phyloP scores from a whole-genome alignment of 805 yeast species.

The Cyberlindnera bimundalis region DNA sequence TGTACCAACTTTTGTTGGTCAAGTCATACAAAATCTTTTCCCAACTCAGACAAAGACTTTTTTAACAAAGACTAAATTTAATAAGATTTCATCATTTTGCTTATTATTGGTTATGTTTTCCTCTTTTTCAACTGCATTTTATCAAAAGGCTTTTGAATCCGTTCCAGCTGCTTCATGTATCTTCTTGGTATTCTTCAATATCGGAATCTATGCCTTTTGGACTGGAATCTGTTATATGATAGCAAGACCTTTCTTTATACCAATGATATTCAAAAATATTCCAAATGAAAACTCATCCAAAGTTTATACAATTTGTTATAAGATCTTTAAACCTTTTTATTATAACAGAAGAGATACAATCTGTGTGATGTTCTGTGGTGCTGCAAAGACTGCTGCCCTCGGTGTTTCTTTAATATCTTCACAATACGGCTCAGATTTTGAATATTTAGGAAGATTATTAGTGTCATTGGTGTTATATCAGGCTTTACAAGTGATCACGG shows the following conservation, averaged over 20 bases:
- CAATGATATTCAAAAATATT: slow-evolving; percentile 38
- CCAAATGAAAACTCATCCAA: slow-evolving; percentile 47
- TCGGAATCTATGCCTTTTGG: slow-evolving; percentile 76
- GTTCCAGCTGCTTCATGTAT: slow-evolving; percentile 68
- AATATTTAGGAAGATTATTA: slow-evolving; percentile 63
- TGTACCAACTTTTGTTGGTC: slow-evolving; percentile 87
- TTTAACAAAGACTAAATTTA: slow-evolving; percentile 52
- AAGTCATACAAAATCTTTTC: slow-evolving; percentile 65
- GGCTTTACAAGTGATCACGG: slow-evolving; percentile 81
- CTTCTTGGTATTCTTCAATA: slow-evolving; percentile 76
- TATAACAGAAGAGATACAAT: slow-evolving; percentile 71
- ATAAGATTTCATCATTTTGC: slow-evolving; percentile 78
- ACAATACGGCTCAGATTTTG: slow-evolving; percentile 65
- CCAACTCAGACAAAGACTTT: slow-evolving; percentile 65
- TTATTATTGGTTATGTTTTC: slow-evolving; percentile 72
- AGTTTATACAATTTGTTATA: slow-evolving; percentile 40
- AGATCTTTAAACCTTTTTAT: slow-evolving; percentile 56
- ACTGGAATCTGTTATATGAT: slow-evolving; percentile 56
- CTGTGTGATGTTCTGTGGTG: slow-evolving; percentile 81
- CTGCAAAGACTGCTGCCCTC: slow-evolving; percentile 90
- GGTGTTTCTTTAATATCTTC: slow-evolving; percentile 83
- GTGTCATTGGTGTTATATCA: slow-evolving; percentile 86
- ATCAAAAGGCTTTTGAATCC: slow-evolving; percentile 71
- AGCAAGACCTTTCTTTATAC: slow-evolving; percentile 58
- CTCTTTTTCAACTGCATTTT: slow-evolving; percentile 84